Evolutionary conservation across 345 rosid species (phyloP).

Genomic region (Citropsis articulata): DNA sequence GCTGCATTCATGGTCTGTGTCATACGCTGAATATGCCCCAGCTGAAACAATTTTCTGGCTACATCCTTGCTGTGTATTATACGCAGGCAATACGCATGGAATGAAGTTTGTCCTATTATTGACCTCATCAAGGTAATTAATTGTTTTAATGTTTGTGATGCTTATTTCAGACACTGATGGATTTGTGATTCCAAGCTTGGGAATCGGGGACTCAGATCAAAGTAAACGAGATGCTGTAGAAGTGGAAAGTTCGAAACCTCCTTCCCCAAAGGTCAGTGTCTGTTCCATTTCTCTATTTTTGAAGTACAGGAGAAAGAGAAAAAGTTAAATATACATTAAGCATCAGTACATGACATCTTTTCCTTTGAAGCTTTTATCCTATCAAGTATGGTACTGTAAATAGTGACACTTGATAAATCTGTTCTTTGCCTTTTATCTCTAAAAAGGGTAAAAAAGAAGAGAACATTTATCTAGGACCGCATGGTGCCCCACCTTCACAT

Average conservation of each 20-base stretch:
- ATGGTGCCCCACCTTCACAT: conserved; percentile 83
- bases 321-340: too few relatives aligned
- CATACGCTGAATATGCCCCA: too few relatives aligned
- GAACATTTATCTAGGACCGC: conserved; percentile 86
- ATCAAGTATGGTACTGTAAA: not conserved
- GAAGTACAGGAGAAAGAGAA: not conserved
- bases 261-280: conserved; percentile 58
- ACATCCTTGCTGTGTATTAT: too few relatives aligned
- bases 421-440: not conserved
- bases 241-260: conserved; percentile 42
- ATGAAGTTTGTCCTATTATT: not conserved
- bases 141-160: not conserved
- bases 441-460: conserved; percentile 60
- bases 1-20: too few relatives aligned
- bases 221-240: conserved; percentile 33
- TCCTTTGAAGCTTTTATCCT: not conserved
- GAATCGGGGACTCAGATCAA: conserved; percentile 39
- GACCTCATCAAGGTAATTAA: not conserved
- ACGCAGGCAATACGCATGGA: not conserved
- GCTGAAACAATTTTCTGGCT: too few relatives aligned
- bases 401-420: not conserved
- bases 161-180: conserved; percentile 75
- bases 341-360: not conserved
- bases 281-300: not conserved
- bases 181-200: conserved; percentile 96